phyloP scores from a whole-genome alignment of 2,329 filamentous ascomycete genomes.

The Aspergillus terreus region DNA sequence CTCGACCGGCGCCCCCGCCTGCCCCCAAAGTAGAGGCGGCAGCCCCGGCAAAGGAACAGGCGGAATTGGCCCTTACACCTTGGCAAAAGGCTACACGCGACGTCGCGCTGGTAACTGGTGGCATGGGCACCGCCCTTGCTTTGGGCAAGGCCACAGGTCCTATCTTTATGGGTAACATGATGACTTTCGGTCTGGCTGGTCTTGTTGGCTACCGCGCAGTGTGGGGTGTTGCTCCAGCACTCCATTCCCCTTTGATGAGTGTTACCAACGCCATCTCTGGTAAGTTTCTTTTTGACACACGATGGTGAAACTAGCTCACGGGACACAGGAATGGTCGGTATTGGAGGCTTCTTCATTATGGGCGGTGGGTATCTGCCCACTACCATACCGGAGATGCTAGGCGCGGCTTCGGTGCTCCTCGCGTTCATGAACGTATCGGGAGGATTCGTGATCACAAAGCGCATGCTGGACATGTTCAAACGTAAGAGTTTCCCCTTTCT shows the following conservation, averaged over 20 bases:
- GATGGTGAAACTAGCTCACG: constrained; percentile 14
- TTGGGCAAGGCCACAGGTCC: constrained; percentile 78
- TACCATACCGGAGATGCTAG: constrained; percentile 74
- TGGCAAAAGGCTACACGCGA: constrained; percentile 77
- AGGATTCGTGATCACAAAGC: constrained; percentile 86
- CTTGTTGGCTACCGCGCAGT: constrained; percentile 85
- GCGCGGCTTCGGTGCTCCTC: constrained; percentile 73
- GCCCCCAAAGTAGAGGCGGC: constrained; percentile 49
- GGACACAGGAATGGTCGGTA: constrained; percentile 68
- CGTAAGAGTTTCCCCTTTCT: constrained; percentile 42
- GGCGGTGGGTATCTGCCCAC: constrained; percentile 74
- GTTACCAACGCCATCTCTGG: constrained; percentile 91
- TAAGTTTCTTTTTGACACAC: constrained; percentile 16
- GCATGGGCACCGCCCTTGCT: constrained; percentile 70
- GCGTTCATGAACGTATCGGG: constrained; percentile 87
- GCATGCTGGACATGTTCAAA: constrained; percentile 92
- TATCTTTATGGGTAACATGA: constrained; percentile 82
- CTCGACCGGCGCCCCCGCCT: constrained; percentile 61
- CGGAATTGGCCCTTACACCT: constrained; percentile 67
- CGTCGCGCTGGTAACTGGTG: constrained; percentile 69
- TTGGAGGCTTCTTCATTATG: constrained; percentile 85
- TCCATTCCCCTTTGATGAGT: constrained; percentile 88
- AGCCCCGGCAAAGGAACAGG: constrained; percentile 49
- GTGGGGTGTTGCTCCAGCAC: constrained; percentile 78
- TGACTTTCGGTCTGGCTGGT: constrained; percentile 79